phyloP scores from a whole-genome alignment of 345 rosid species.

The Mangifera indica region DNA sequence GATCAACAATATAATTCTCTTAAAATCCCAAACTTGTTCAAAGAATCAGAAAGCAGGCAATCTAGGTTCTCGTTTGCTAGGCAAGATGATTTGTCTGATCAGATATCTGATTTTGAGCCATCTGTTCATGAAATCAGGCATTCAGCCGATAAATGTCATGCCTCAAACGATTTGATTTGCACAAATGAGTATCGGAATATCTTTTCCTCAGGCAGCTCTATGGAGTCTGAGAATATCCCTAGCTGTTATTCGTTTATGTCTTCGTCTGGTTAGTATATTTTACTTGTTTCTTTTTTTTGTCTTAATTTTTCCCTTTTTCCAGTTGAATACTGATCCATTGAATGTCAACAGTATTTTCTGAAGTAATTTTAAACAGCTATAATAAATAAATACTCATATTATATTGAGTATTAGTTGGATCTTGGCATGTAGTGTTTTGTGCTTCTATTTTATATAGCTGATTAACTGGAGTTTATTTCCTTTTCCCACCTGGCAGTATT shows the following conservation, averaged over 20 bases:
- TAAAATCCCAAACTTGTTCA: constrained; percentile 34
- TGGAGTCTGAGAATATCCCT: constrained; percentile 30
- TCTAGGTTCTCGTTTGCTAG: constrained; percentile 73
- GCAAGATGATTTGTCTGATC: constrained; percentile 46
- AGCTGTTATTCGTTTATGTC: constrained; percentile 22
- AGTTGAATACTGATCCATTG: background rate
- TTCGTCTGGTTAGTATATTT: constrained; percentile 39
- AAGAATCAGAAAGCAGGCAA: constrained; percentile 44
- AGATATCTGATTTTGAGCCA: constrained; percentile 27
- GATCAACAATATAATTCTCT: constrained; percentile 39
- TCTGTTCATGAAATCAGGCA: constrained; percentile 28
- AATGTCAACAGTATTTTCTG: background rate
- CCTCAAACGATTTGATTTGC: constrained; percentile 24
- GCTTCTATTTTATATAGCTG: background rate
- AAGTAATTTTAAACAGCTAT: too few species aligned
- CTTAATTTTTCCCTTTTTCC: too few species aligned
- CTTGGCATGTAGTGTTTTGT: background rate
- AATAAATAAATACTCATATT: too few species aligned
- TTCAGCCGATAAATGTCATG: constrained; percentile 21
- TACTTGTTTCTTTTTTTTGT: background rate
- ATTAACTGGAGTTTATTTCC: background rate
- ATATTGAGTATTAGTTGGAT: background rate
- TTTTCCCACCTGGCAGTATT: background rate
- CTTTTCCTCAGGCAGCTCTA: constrained; percentile 28
- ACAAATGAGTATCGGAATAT: constrained; percentile 31